Conservation (phyloP, 129 eudicot genomes). For the Helianthus tuberosus region DNA sequence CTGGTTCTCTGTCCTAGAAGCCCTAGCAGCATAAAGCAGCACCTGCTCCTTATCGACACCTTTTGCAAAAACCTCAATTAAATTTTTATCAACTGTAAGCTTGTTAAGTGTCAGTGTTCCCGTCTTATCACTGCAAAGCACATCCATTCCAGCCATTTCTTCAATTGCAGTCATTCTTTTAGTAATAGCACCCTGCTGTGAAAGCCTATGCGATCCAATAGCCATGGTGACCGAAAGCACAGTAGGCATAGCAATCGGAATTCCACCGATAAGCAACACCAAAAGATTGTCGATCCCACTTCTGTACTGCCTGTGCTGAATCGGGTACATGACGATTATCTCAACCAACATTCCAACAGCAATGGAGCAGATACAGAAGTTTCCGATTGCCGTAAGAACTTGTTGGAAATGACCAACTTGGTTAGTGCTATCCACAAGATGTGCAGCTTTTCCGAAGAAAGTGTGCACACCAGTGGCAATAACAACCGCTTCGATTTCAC, state of each 20-base stretch:
- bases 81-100: constrained; percentile 63
- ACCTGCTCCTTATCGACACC: constrained; percentile 80
- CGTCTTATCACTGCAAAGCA: constrained; percentile 83
- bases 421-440: constrained; percentile 89
- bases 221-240: constrained; percentile 90
- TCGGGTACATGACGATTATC: constrained; percentile 85
- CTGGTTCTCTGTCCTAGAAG: constrained; percentile 83
- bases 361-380: constrained; percentile 86
- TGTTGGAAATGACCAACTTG: constrained; percentile 89
- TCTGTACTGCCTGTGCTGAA: constrained; percentile 74
- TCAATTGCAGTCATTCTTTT: constrained; percentile 95
- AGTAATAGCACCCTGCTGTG: constrained; percentile 91
- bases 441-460: constrained; percentile 92
- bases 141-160: constrained; percentile 95
- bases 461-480: constrained; percentile 93
- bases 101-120: constrained; percentile 87
- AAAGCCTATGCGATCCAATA: constrained; percentile 89
- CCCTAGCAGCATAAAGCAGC: constrained; percentile 77
- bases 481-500: constrained; percentile 82
- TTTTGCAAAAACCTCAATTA: constrained; percentile 79
- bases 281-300: constrained; percentile 78
- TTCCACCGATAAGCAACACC: constrained; percentile 84
- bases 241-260: constrained; percentile 94
- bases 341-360: constrained; percentile 87
- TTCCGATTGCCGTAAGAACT: constrained; percentile 83